Base-by-base conservation (phyloP, 192 early-diverging fungal genomes). In the Backusella psychrophila region DNA sequence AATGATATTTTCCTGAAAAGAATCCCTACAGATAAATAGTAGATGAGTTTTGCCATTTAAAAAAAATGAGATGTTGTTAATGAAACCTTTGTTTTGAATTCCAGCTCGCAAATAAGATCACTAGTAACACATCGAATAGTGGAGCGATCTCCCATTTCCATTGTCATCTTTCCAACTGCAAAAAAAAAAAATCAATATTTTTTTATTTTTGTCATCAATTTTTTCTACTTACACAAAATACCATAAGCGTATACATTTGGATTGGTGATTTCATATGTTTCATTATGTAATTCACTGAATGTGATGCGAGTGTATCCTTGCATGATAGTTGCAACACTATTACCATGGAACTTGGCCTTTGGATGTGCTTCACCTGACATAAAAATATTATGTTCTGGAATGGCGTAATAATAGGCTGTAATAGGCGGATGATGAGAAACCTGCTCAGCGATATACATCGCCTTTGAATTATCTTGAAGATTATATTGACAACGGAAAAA, bases 401-500 rank as follows among this genome's bases (percentile, higher is more conserved):
- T 91, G 52, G 90, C 85, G 80, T 93, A 95, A 81, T 89, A 94
- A 78, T 90, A 93, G 29, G 91, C 89, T 0, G 94, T 94, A 73
- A 97, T 90, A 1, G 96, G 95, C 42, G 96, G 96, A 79, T 97
- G 94, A 85, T 98, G 96, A 35, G 94, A 94, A 19, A 96, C 91
- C 76, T 98, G 96, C 80, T 98, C 96, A 17, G 93, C 87, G 0
- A 97, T 75, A 76, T 92, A 96, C 77, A 85, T 91, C 17, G 93
- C 91, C 52, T 89, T 84, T 52, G 92, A 89, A 1, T 81, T 80
- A 78, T 93, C 90, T 6, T 79, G 71, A 59, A 93, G 93, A 73
- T 86, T 77, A 87, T 89, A 96, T 74, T 87, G 82, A 59, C 93
- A 94, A 12, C 92, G 90, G 82, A 98, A 97, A 29, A 93, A 87